A percentile compares a stretch with the other conserved stretches of the same genome.
Evolutionary conservation across 192 early-diverging fungal species (phyloP).

Genomic region (Phlyctochytrium arcticum): DNA sequence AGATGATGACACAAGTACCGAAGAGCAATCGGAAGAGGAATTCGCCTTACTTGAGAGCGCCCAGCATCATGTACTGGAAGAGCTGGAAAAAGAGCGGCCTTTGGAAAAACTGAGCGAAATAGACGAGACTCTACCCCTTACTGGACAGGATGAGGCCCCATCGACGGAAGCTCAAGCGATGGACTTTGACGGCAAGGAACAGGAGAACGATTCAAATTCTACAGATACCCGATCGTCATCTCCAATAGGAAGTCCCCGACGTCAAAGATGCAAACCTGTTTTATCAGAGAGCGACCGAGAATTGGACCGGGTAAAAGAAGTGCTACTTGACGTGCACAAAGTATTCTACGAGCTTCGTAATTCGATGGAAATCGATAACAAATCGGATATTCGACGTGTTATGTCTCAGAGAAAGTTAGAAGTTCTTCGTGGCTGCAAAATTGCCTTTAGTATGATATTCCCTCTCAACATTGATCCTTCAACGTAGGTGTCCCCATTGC

Average conservation of each 20-base stretch:
- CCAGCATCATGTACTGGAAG: conserved; percentile 15
- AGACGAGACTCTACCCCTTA: background rate
- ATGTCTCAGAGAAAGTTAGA: conserved; percentile 55
- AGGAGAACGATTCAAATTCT: too few relatives aligned
- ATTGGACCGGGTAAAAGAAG: conserved; percentile 35
- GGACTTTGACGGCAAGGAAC: background rate
- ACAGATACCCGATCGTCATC: too few relatives aligned
- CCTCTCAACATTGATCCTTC: conserved; percentile 53
- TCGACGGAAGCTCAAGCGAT: background rate
- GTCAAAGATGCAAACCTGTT: conserved; percentile 6
- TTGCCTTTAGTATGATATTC: conserved; percentile 83
- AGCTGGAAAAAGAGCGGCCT: conserved; percentile 19
- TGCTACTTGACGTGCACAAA: conserved; percentile 65
- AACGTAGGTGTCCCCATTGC: conserved; percentile 5
- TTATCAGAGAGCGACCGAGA: conserved; percentile 39
- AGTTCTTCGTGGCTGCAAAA: conserved; percentile 61
- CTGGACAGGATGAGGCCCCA: background rate
- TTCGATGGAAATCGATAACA: background rate
- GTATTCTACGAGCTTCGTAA: conserved; percentile 68
- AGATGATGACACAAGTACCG: background rate
- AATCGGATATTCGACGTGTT: conserved; percentile 44
- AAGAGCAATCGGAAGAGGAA: background rate
- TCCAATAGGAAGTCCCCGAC: background rate
- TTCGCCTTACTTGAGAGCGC: background rate
- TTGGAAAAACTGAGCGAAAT: conserved; percentile 19